Evolutionary conservation across 208 protist genomes (phyloP), one percentile per base, ranked within the genome.

Genomic region (Trypanosoma vivax): DNA sequence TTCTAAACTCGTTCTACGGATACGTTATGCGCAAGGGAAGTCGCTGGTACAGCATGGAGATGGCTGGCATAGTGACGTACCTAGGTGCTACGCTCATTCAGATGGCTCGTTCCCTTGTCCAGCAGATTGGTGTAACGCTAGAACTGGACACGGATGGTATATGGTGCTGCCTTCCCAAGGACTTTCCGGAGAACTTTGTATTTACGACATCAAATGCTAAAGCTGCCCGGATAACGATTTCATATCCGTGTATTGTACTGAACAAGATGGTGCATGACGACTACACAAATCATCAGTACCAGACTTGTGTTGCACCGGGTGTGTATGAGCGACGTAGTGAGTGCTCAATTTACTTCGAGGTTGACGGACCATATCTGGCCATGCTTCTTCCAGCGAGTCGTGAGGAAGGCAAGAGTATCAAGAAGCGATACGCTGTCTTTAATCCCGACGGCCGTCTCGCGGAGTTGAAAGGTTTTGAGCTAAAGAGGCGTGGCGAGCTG

Each of bases 61-160:
- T 99, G 98, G 99, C 98, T 11, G 99, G 98, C 58, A 96, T 99
- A 46, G 96, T 98, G 27, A 95, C 88, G 33, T 88, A 99, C 68
- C 97, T 95, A 10, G 99, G 99, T 42, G 97, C 97, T 10, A 90
- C 96, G n/a, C 98, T 99, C 48, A 99, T 99, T 87, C 98, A 95
- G 45, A 85, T 97, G 61, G 95, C 98, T 0, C 69, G 97, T 23
- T 58, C 95, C 21, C 73, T 99, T 10, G 88, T 99, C 5, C 95
- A 99, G 58, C 79, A 95, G 33, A 93, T 99, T 60, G 98, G 98
- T 18, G 76, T 94, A 13, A 95, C 98, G 13, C 92, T 99, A 0
- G 99, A 99, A 76, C 87, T 99, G 0, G 99, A 99, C 76, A 99
- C 99, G 11, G 99, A 99, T 81, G 99, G 99, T 59, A 99, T 99